These are phyloP conservation scores for Angomonas ambiguus DNA, from an alignment of 208 protist genomes.

Conservation along the genomic window DNA sequence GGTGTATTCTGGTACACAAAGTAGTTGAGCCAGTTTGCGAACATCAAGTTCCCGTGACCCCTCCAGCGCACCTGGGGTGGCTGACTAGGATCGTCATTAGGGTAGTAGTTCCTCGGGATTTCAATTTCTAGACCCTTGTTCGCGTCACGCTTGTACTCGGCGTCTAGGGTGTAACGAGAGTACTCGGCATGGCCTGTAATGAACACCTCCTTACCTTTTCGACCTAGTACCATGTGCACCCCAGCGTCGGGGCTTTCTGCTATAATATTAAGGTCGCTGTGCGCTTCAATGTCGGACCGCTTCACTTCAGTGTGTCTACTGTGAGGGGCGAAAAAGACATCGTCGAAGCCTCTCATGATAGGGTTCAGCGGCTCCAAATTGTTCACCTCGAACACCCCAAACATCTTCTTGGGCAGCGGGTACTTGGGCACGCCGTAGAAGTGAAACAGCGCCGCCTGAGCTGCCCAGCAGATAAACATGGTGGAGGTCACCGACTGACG, in stretches of 20 bases:
- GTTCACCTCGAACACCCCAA: conserved; percentile 10
- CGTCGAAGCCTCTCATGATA: conserved; percentile 12
- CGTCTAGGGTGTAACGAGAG: conserved; percentile 7
- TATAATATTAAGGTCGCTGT: neutral
- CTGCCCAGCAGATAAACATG: conserved; percentile 16
- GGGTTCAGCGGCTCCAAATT: conserved; percentile 6
- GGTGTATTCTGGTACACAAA: conserved; percentile 13
- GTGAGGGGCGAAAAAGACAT: conserved; percentile 13
- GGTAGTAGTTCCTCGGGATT: conserved; percentile 12
- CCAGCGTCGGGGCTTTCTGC: conserved; percentile 8
- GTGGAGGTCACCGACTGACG: conserved; percentile 8
- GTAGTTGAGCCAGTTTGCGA: conserved; percentile 17
- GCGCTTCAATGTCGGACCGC: neutral
- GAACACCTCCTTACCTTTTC: conserved; percentile 6
- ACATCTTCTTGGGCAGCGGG: conserved; percentile 6
- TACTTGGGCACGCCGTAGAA: conserved; percentile 11
- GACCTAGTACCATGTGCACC: neutral
- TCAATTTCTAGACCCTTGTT: conserved; percentile 10
- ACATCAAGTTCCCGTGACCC: conserved; percentile 12
- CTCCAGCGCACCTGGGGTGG: conserved; percentile 9
- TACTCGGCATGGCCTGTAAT: conserved; percentile 13
- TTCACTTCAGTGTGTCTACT: conserved; percentile 12
- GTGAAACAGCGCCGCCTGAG: conserved; percentile 11
- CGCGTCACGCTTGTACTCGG: conserved; percentile 11
- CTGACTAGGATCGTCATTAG: conserved; percentile 8